Evolutionary conservation across 768 basidiomycete genomes (phyloP), one percentile per base, ranked within the genome.

Genomic region (Boletus speciosus): DNA sequence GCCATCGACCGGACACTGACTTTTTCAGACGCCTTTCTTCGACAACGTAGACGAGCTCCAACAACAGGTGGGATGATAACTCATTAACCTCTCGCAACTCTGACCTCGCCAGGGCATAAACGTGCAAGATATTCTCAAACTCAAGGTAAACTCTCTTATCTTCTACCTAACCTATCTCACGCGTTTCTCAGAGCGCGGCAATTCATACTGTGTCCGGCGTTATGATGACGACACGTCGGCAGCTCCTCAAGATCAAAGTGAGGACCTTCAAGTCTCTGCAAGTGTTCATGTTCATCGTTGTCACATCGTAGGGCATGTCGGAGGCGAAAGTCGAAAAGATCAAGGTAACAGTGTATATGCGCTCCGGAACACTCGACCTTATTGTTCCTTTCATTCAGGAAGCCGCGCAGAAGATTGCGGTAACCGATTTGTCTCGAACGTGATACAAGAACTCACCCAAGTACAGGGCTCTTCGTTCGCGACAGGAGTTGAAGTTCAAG

Each of bases 311-410:
- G 92, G 95, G 95, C 40, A 86, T 96, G 80, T 94, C 94, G 4
- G 95, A 97, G 62, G 90, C 95, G 1, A 98, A 98, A 69, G 93
- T 98, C 2, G 95, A 98, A 66, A 98, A 98, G 70, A 90, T 98
- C 63, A 96, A 96, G 76, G 93, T 82, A 52, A 39, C 40, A 39
- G 66, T 51, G 53, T 58, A 53, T 56, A 65, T 54, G 61, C 61
- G 50, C 27, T 35, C 36, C 10, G 23, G 29, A 15, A 34, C 4
- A 21, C 31, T 16, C 9, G 10, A 25, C 5, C 32, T 55, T 9
- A 51, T 47, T 48, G 19, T 38, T n/a, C 10, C 2, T 37, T 31
- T 16, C 11, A n/a, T 23, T 42, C 37, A 95, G 91, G 94, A 97
- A 76, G 90, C 90, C 7, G 92, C 92, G 9, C 82, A 89, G 55